phyloP scores from a whole-genome alignment of 2,329 filamentous ascomycete genomes.

The Calonectria pseudoturangicola region DNA sequence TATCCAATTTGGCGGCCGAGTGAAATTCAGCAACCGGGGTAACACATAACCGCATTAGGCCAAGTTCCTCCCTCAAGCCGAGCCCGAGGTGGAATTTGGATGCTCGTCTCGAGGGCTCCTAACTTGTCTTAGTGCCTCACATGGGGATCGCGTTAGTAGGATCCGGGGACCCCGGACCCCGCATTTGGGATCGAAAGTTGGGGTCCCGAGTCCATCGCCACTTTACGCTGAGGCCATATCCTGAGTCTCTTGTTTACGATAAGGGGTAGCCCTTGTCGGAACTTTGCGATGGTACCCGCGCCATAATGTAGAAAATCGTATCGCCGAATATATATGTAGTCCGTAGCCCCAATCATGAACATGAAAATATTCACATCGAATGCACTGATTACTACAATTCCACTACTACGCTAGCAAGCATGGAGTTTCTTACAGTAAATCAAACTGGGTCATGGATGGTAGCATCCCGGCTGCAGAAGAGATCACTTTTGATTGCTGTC shows the following conservation, averaged over 20 bases:
- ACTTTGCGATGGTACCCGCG: no score
- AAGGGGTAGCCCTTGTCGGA: background rate
- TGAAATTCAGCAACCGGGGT: no score
- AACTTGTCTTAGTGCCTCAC: background rate
- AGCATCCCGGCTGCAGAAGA: constrained; percentile 44
- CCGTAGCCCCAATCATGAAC: background rate
- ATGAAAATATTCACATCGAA: background rate
- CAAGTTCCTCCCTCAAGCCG: background rate
- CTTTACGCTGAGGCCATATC: background rate
- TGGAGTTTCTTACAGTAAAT: background rate
- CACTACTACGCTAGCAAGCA: background rate
- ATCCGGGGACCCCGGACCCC: background rate
- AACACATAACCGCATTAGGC: no score
- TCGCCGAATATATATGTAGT: background rate
- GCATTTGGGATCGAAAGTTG: background rate
- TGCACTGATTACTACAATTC: background rate
- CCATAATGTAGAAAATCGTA: background rate
- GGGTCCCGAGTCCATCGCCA: background rate
- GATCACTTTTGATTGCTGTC: constrained; percentile 51
- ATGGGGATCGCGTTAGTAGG: background rate
- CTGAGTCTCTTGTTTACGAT: background rate
- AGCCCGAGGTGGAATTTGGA: background rate
- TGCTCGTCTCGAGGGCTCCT: background rate
- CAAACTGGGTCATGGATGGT: background rate
- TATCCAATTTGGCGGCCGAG: no score